A percentile compares a stretch with the other conserved stretches of the same genome.
phyloP scores from a whole-genome alignment of 345 rosid species.

The Rhodamnia argentea region DNA sequence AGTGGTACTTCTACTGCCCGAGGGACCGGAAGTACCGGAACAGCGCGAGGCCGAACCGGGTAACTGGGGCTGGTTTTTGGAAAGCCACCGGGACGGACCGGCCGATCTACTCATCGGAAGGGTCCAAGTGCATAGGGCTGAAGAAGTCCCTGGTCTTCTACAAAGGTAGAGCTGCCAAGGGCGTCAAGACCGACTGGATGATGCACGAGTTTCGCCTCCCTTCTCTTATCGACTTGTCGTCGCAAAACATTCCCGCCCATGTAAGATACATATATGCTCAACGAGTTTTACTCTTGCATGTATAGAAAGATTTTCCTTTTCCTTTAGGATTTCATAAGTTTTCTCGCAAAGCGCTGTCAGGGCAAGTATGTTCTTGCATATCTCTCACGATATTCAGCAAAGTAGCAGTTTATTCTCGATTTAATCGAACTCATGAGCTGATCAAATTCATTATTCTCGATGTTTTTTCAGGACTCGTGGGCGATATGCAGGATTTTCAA shows the following conservation, averaged over 20 bases:
- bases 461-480: constrained; percentile 68
- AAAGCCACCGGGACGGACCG: constrained; percentile 95
- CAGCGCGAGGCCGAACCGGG: constrained; percentile 85
- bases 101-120: constrained; percentile 84
- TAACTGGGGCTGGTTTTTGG: constrained; percentile 90
- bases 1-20: constrained; percentile 90
- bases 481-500: constrained; percentile 93
- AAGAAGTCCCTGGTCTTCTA: constrained; percentile 93
- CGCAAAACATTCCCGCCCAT: constrained; percentile 44
- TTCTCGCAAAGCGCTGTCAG: background rate
- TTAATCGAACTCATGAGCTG: background rate
- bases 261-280: constrained; percentile 15
- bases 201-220: constrained; percentile 98
- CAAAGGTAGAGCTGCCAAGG: constrained; percentile 91
- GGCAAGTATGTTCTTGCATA: background rate
- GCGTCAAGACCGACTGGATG: constrained; percentile 96
- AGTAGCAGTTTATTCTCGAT: background rate
- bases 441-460: background rate
- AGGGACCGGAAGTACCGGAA: constrained; percentile 91
- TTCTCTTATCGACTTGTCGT: constrained; percentile 38
- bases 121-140: constrained; percentile 76
- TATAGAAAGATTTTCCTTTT: background rate
- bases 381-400: background rate
- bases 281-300: background rate
- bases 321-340: background rate